Evolutionary conservation across 208 protist genomes (phyloP).

Genomic region (Vickermania ingenoplastis): DNA sequence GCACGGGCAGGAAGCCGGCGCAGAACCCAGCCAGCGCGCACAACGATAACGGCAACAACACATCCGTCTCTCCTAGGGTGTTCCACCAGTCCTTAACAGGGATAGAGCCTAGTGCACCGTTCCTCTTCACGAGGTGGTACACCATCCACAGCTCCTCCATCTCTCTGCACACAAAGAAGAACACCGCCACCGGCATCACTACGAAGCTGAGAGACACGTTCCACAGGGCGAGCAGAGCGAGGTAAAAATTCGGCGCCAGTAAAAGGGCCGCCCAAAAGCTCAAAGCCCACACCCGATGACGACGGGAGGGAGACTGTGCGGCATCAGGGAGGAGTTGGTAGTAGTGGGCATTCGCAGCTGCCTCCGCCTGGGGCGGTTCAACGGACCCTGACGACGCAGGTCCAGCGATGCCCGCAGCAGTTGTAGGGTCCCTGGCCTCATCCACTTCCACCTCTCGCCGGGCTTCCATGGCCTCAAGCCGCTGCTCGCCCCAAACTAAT

Average conservation of each 20-base stretch:
- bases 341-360: too few relatives aligned
- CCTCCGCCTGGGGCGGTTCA: background rate
- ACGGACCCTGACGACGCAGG: too few relatives aligned
- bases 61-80: too few relatives aligned
- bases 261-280: conserved; percentile 19
- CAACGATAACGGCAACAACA: conserved; percentile 6
- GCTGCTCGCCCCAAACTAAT: too few relatives aligned
- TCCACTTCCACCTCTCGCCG: too few relatives aligned
- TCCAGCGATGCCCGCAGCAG: too few relatives aligned
- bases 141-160: conserved; percentile 25
- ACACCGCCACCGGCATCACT: conserved; percentile 24
- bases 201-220: conserved; percentile 29
- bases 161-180: conserved; percentile 32
- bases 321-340: too few relatives aligned
- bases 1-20: conserved; percentile 22
- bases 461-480: too few relatives aligned
- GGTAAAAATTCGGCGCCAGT: conserved; percentile 35
- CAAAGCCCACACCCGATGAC: conserved; percentile 13
- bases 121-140: conserved; percentile 14
- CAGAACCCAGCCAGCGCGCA: conserved; percentile 17
- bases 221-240: conserved; percentile 18
- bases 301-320: too few relatives aligned
- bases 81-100: too few relatives aligned
- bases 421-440: too few relatives aligned
- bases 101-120: conserved; percentile 16